phyloP scores from a whole-genome alignment of 345 rosid species.

The Eucalyptus tenuipes region DNA sequence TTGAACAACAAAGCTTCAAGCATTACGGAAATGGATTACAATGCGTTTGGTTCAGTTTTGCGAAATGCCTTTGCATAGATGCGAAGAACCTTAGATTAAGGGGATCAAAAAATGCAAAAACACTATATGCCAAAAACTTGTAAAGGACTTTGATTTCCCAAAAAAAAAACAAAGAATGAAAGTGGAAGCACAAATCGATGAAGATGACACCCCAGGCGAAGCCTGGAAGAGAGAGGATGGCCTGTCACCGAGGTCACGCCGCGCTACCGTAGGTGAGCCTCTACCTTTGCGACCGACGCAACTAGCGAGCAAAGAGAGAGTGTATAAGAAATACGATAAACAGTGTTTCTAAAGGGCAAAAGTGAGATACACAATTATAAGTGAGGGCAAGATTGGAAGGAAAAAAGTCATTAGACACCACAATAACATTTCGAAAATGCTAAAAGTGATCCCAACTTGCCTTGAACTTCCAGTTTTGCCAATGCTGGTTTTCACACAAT shows the following conservation, averaged over 20 bases:
- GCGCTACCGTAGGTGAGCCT: background rate
- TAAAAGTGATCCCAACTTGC: fast-evolving
- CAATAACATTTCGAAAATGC: too few relatives aligned
- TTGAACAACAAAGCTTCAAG: background rate
- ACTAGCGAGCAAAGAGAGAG: background rate
- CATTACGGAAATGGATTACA: background rate
- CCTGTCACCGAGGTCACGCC: fast-evolving
- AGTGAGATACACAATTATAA: background rate
- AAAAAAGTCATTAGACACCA: background rate
- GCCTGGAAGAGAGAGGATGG: background rate
- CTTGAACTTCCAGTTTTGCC: background rate
- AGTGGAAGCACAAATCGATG: background rate
- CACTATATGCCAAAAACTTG: background rate
- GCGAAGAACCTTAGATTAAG: fast-evolving
- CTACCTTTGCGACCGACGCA: fast-evolving
- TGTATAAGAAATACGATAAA: fast-evolving
- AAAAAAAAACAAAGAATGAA: too few relatives aligned
- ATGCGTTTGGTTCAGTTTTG: fast-evolving
- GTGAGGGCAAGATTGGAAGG: background rate
- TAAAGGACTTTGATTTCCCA: background rate
- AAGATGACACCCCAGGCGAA: background rate
- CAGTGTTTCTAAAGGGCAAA: background rate
- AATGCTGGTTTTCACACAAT: too few relatives aligned
- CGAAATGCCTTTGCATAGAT: background rate
- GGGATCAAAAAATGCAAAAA: background rate